Conservation (phyloP, 106 monocot genomes). For the Allium fistulosum region DNA sequence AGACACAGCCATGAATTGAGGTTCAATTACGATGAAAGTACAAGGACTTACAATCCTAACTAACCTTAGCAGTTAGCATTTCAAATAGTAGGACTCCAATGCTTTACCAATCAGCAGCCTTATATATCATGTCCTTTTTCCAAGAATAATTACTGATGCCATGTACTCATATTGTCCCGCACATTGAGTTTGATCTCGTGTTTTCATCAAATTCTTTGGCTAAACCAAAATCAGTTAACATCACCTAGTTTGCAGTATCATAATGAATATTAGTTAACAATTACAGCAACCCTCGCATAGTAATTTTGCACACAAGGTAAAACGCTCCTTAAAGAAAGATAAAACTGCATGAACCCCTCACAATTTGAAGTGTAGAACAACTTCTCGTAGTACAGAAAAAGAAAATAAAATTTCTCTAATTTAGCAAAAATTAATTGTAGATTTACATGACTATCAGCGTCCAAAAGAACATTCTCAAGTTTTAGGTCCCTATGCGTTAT, state of each 20-base stretch:
- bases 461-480: conserved; percentile 95
- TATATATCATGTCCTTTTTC: conserved; percentile 98
- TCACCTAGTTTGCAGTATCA: conserved; percentile 32
- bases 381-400: no score
- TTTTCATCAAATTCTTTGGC: conserved; percentile 97
- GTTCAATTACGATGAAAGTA: no score
- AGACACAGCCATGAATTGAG: no score
- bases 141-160: conserved; percentile 94
- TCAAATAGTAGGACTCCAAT: conserved; percentile 91
- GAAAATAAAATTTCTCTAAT: no score
- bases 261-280: not conserved
- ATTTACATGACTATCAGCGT: conserved; percentile 90
- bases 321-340: no score
- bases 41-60: conserved; percentile 3
- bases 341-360: no score
- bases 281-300: no score
- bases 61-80: conserved; percentile 96
- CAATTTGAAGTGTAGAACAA: no score
- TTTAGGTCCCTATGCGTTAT: conserved; percentile 98
- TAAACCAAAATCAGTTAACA: conserved; percentile 96
- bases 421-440: no score
- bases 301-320: not conserved
- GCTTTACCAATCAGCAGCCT: conserved; percentile 99
- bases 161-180: conserved; percentile 97
- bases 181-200: conserved; percentile 98